Evolutionary conservation across 768 basidiomycete genomes (phyloP).

Genomic region (Panellus pusillus): DNA sequence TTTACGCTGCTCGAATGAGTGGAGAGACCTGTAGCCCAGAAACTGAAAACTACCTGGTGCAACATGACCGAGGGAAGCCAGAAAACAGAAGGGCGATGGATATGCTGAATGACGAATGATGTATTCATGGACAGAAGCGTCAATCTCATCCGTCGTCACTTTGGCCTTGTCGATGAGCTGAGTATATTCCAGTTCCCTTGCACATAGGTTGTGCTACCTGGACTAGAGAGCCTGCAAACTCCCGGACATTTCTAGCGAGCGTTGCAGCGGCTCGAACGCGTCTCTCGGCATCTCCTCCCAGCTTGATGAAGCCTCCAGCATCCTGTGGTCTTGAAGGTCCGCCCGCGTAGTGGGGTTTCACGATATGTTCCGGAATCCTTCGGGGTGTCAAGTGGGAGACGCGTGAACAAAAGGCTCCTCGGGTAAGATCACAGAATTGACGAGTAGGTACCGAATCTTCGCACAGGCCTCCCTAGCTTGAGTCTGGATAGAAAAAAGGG

Average conservation of each 20-base stretch:
- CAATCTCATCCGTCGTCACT: conserved; percentile 74
- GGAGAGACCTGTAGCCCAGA: conserved; percentile 37
- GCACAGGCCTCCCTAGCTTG: too few species aligned
- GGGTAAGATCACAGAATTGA: conserved; percentile 59
- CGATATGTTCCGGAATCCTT: conserved; percentile 55
- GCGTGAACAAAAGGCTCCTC: conserved; percentile 62
- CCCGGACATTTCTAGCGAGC: conserved; percentile 57
- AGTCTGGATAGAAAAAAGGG: too few species aligned
- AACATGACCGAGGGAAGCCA: conserved; percentile 76
- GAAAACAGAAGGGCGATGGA: conserved; percentile 83
- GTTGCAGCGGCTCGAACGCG: conserved; percentile 52
- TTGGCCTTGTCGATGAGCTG: conserved; percentile 47
- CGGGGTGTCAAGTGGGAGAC: conserved; percentile 60
- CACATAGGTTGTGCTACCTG: conserved; percentile 36
- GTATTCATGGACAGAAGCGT: conserved; percentile 68
- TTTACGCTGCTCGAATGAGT: conserved; percentile 65
- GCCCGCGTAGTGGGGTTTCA: conserved; percentile 55
- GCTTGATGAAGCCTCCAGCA: conserved; percentile 39
- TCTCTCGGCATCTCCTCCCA: conserved; percentile 55
- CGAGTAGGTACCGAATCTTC: too few species aligned
- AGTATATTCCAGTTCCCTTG: neutral
- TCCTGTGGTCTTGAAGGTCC: conserved; percentile 13
- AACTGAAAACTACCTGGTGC: conserved; percentile 50
- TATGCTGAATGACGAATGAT: conserved; percentile 73
- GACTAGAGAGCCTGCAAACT: conserved; percentile 53